Percentiles rank a stretch among this genome's conserved stretches.
Evolutionary conservation across 1,139 yeast genomes (phyloP).

Genomic region (Yamadazyma triangularis): DNA sequence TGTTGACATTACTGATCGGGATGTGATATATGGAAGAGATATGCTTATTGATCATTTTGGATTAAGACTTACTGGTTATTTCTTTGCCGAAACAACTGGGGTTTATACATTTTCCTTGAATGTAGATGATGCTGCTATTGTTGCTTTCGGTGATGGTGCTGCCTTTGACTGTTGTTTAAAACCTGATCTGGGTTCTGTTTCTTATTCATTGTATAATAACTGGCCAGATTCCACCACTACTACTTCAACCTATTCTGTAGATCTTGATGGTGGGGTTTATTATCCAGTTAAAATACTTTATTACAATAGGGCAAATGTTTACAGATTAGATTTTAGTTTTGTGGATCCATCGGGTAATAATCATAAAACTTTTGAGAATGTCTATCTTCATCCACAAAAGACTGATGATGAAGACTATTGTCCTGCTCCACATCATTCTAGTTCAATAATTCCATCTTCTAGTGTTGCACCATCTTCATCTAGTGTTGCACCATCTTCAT

Average conservation of each 20-base stretch:
- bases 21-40: not conserved
- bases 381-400: not conserved
- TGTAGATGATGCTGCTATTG: slow-evolving; percentile 4
- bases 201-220: not conserved
- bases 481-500: not conserved
- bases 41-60: slow-evolving; percentile 15
- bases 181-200: not conserved
- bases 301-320: not conserved
- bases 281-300: not conserved
- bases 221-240: not conserved
- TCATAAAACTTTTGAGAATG: not conserved
- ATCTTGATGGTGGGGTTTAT: not conserved
- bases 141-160: slow-evolving; percentile 4
- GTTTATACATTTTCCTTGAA: slow-evolving; percentile 1
- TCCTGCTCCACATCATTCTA: not conserved
- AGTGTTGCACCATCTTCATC: not conserved
- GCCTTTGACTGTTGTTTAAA: slow-evolving; percentile 5
- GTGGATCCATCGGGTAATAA: not conserved
- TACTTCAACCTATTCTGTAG: not conserved
- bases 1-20: not conserved
- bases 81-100: slow-evolving; percentile 4
- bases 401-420: not conserved
- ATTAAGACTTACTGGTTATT: slow-evolving; percentile 5
- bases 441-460: not conserved
- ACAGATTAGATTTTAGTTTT: not conserved